phyloP scores from a whole-genome alignment of 2,329 filamentous ascomycete genomes.

The Talaromyces sp. region DNA sequence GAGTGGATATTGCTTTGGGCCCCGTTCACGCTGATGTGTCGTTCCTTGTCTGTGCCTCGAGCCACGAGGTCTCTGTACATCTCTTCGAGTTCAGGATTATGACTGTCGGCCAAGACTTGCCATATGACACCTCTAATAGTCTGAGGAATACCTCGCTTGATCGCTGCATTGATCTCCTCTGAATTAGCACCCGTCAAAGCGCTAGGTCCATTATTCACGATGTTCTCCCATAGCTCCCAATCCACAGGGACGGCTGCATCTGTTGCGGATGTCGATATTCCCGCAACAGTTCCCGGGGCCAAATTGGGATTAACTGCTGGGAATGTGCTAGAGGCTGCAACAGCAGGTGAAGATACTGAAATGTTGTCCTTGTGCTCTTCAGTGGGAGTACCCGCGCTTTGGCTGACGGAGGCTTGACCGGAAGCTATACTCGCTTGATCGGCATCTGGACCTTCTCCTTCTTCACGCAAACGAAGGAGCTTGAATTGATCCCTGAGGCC shows the following conservation, averaged over 20 bases:
- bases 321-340: conserved; percentile 30
- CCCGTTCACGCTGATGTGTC: conserved; percentile 52
- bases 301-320: conserved; percentile 64
- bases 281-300: conserved; percentile 79
- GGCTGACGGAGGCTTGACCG: conserved; percentile 38
- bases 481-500: conserved; percentile 77
- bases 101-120: conserved; percentile 95
- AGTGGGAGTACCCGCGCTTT: conserved; percentile 44
- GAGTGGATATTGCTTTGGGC: conserved; percentile 49
- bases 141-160: conserved; percentile 87
- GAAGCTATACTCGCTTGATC: conserved; percentile 50
- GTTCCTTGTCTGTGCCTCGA: conserved; percentile 76
- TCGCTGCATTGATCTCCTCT: conserved; percentile 83
- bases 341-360: conserved; percentile 19
- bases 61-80: conserved; percentile 79
- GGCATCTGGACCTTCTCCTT: conserved; percentile 62
- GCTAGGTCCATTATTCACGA: conserved; percentile 89
- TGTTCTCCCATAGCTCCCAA: conserved; percentile 96
- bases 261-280: conserved; percentile 64
- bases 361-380: conserved; percentile 42
- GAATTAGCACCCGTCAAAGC: conserved; percentile 83
- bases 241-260: conserved; percentile 72
- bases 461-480: conserved; percentile 67
- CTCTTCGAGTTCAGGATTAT: conserved; percentile 80
- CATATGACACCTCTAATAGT: conserved; percentile 97